Base-by-base conservation (phyloP, 352 stramenopile species). In the Phytopythium sindhum region DNA sequence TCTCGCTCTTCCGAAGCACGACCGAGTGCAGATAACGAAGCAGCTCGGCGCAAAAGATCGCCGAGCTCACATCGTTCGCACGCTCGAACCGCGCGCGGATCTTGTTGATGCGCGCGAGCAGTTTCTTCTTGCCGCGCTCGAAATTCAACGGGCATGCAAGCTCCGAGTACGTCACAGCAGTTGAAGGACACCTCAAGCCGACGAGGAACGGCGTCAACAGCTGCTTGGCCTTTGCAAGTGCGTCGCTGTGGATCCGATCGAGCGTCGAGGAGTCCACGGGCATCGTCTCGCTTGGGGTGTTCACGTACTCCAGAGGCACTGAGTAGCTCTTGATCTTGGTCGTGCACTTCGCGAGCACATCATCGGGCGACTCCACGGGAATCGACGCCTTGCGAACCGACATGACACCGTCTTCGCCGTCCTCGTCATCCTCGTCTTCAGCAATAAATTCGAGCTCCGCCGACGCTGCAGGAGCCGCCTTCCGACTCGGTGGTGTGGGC, bases 1-100 rank as follows among this genome's bases (percentile, higher is more conserved):
- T 78, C 65, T 87, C 75, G 45, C 75, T 90, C 66, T 92, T 92
- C 39, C 68, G 62, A 37, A 92, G 66, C 8, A 92, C 80, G 31
- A 92, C 79, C 19, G 77, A 73, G 60, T 92, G 84, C 26, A 92
- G 59, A 61, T 90, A 92, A 48, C 75, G 75, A 21, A 89, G 58
- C 29, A 92, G 48, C 57, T 89, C 80, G 9, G 70, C 70, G 58
- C 84, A 92, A 64, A 92, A 92, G 21, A 92, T 61, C 2, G 80
- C 67, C 2, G 81, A 92, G 0, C 79, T 75, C 1, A 80, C 76
- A 51, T 89, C 70, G 63, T 92, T 92, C 0, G 84, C 81, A 7
- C 69, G 69, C 53, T 84, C 78, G 66, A 92, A 92, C 24, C 74
- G 77, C 24, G 57, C 61, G 63, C 73, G 74, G n/a, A 92, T 68